Evolutionary conservation across 2,329 filamentous ascomycete genomes (phyloP).

Genomic region (Xylariales sp.): DNA sequence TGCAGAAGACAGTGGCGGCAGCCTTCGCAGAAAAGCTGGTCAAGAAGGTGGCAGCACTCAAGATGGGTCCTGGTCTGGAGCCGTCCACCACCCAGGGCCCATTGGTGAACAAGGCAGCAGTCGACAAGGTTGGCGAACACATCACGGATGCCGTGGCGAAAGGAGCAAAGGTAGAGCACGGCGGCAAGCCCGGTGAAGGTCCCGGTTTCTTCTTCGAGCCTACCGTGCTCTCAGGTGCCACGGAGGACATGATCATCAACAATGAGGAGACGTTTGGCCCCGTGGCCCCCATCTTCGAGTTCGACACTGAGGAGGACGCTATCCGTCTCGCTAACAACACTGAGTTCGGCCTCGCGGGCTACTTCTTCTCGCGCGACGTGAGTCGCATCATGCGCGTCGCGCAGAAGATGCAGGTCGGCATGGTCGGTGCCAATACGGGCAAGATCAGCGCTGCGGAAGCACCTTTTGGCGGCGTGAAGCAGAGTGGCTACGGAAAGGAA

Average conservation of each 20-base stretch:
- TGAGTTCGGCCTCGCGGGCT: conserved; percentile 86
- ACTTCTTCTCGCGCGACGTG: conserved; percentile 76
- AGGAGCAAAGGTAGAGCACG: conserved; percentile 69
- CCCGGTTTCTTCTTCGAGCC: conserved; percentile 86
- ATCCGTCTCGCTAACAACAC: conserved; percentile 75
- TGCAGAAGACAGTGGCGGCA: conserved; percentile 76
- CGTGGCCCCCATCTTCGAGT: conserved; percentile 83
- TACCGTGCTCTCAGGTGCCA: conserved; percentile 87
- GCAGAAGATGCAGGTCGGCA: conserved; percentile 74
- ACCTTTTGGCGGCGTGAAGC: conserved; percentile 76
- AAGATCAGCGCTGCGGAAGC: conserved; percentile 53
- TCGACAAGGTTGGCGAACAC: conserved; percentile 74
- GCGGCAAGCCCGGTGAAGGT: conserved; percentile 69
- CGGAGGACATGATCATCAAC: conserved; percentile 74
- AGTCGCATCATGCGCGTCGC: conserved; percentile 57
- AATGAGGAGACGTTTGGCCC: conserved; percentile 94
- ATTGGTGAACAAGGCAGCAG: conserved; percentile 78
- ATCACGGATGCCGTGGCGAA: conserved; percentile 75
- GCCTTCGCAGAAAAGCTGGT: conserved; percentile 65
- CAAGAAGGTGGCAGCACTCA: conserved; percentile 68
- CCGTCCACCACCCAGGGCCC: conserved; percentile 72
- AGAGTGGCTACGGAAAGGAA: conserved; percentile 76
- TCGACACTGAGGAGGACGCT: conserved; percentile 84
- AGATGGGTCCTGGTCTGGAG: conserved; percentile 70
- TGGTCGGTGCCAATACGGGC: conserved; percentile 82